A percentile compares a stretch with the other conserved stretches of the same genome.
Conservation (phyloP, 2,329 filamentous ascomycete species). For the Proliferodiscus dingleyae region DNA sequence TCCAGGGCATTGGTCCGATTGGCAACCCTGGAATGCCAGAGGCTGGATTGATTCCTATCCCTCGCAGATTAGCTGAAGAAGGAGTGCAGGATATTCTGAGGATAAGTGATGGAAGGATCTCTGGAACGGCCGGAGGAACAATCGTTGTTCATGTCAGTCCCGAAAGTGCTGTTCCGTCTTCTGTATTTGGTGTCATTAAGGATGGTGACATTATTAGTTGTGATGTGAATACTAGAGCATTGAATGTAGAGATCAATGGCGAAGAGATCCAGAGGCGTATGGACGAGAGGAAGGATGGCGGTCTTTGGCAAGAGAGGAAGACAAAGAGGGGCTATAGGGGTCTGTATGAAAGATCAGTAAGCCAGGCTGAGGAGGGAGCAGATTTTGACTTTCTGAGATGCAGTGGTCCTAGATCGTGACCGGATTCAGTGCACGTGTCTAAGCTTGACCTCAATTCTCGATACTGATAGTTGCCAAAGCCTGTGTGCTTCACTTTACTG, state of each 20-base stretch:
- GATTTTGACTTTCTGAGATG: conserved; percentile 57
- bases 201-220: conserved; percentile 44
- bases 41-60: conserved; percentile 46
- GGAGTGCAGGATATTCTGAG: conserved; percentile 50
- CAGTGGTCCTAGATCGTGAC: neutral
- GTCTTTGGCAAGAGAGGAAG: conserved; percentile 35
- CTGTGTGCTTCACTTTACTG: no score
- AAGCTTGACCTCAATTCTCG: no score
- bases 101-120: conserved; percentile 50
- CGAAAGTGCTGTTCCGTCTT: conserved; percentile 43
- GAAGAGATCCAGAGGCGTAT: conserved; percentile 19
- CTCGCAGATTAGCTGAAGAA: conserved; percentile 40
- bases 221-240: conserved; percentile 38
- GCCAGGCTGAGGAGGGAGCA: conserved; percentile 53
- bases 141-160: conserved; percentile 50
- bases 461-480: no score
- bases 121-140: conserved; percentile 50
- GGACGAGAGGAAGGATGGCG: conserved; percentile 16
- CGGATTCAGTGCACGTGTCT: no score
- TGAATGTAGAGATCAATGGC: conserved; percentile 34
- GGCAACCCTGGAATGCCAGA: conserved; percentile 50
- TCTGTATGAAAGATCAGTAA: conserved; percentile 54
- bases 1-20: conserved; percentile 46
- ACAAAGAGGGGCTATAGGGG: conserved; percentile 52
- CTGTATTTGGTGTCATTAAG: conserved; percentile 42